A percentile compares a stretch with the other conserved stretches of the same genome.
These are phyloP conservation scores for Naganishia randhawae DNA, from an alignment of 768 basidiomycete genomes.

Conservation along the genomic window DNA sequence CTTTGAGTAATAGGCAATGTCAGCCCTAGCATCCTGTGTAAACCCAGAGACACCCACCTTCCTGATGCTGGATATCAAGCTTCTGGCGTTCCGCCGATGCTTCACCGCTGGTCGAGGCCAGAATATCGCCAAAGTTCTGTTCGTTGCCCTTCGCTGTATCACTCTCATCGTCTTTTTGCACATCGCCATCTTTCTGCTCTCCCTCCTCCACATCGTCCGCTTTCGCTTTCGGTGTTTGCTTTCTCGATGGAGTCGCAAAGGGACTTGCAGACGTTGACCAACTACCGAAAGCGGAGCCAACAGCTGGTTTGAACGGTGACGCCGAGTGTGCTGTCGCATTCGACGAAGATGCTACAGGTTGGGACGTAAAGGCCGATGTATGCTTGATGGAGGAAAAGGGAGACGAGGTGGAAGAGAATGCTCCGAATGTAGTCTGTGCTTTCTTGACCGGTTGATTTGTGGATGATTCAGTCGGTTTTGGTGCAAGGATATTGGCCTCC, in stretches of 20 bases:
- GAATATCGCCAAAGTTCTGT: slow-evolving; percentile 44
- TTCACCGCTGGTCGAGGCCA: slow-evolving; percentile 33
- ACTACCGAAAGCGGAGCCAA: slow-evolving; percentile 17
- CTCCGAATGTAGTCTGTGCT: slow-evolving; percentile 37
- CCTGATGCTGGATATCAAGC: slow-evolving; percentile 48
- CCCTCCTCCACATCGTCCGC: neutral
- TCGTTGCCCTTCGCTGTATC: slow-evolving; percentile 21
- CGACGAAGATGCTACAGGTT: slow-evolving; percentile 25
- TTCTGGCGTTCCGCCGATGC: slow-evolving; percentile 38
- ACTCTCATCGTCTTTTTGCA: slow-evolving; percentile 19
- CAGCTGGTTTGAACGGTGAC: slow-evolving; percentile 14
- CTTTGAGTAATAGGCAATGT: slow-evolving; percentile 31
- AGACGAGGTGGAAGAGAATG: slow-evolving; percentile 33
- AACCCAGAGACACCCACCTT: slow-evolving; percentile 41
- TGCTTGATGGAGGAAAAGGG: slow-evolving; percentile 27
- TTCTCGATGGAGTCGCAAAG: slow-evolving; percentile 37
- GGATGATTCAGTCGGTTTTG: slow-evolving; percentile 11
- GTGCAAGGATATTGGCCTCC: slow-evolving; percentile 17
- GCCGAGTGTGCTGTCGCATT: slow-evolving; percentile 18
- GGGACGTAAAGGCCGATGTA: slow-evolving; percentile 26
- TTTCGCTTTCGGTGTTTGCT: slow-evolving; percentile 16
- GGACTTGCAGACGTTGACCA: slow-evolving; percentile 39
- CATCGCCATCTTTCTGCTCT: slow-evolving; percentile 1
- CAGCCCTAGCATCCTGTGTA: neutral
- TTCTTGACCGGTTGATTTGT: slow-evolving; percentile 19